These are phyloP conservation scores for Sugiyamaella valdiviana DNA, from an alignment of 805 yeast species.

Conservation along the genomic window DNA sequence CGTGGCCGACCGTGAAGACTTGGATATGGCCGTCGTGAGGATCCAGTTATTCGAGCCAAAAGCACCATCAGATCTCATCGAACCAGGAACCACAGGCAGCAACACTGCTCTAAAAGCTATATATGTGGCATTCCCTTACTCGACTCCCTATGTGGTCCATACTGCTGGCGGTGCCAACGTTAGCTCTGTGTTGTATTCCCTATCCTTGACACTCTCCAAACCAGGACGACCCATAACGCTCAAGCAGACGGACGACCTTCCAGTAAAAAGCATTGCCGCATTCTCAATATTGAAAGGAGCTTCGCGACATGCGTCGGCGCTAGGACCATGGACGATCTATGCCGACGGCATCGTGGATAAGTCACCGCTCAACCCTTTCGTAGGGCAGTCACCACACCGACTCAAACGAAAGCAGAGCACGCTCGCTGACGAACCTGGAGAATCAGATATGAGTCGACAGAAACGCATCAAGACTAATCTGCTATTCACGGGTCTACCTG, in stretches of 20 bases:
- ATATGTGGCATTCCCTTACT: conserved; percentile 60
- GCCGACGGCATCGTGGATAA: conserved; percentile 63
- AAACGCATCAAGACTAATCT: conserved; percentile 44
- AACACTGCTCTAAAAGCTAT: conserved; percentile 46
- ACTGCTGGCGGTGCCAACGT: conserved; percentile 44
- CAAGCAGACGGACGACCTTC: conserved; percentile 33
- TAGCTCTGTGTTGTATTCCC: conserved; percentile 52
- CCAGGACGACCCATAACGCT: conserved; percentile 41
- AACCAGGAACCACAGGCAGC: conserved; percentile 22
- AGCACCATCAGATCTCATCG: not conserved
- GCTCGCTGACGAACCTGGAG: not conserved
- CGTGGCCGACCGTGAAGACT: conserved; percentile 56
- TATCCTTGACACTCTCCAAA: conserved; percentile 47
- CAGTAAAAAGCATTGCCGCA: conserved; percentile 45
- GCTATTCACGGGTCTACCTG: conserved; percentile 52
- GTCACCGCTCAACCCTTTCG: conserved; percentile 45
- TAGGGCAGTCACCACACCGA: conserved; percentile 15
- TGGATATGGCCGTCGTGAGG: conserved; percentile 55
- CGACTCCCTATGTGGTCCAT: conserved; percentile 63
- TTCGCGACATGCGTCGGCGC: conserved; percentile 53
- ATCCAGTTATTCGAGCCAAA: conserved; percentile 59
- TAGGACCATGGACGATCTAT: conserved; percentile 68
- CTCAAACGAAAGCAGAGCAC: conserved; percentile 23
- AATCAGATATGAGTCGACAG: conserved; percentile 12
- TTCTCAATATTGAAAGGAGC: conserved; percentile 55